Evolutionary conservation across 2,329 filamentous ascomycete genomes (phyloP).

Genomic region (Aschersonia sp.): DNA sequence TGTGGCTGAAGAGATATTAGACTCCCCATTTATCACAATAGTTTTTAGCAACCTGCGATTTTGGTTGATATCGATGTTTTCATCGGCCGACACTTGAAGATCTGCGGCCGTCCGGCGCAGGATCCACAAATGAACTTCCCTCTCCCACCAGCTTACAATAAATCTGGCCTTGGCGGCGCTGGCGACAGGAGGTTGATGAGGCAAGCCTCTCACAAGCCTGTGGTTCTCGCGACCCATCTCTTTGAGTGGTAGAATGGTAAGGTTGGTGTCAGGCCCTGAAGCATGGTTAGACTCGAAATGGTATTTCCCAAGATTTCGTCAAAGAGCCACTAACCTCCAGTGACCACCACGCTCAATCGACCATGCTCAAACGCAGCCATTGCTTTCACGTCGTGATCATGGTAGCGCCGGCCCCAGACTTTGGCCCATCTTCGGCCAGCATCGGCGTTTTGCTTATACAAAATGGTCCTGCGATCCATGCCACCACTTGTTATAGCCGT

Average conservation of each 20-base stretch:
- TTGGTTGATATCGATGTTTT: conserved; percentile 28
- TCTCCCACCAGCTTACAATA: conserved; percentile 84
- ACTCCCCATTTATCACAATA: conserved; percentile 57
- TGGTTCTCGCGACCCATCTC: conserved; percentile 70
- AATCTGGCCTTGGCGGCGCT: conserved; percentile 62
- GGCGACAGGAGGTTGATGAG: conserved; percentile 59
- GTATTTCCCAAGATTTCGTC: background rate
- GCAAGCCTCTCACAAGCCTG: conserved; percentile 67
- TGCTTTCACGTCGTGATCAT: conserved; percentile 88
- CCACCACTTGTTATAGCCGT: conserved; percentile 75
- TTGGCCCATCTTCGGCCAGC: conserved; percentile 64
- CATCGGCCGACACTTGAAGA: conserved; percentile 25
- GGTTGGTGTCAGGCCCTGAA: conserved; percentile 69
- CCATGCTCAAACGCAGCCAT: conserved; percentile 81
- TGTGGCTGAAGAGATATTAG: conserved; percentile 63
- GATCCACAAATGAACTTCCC: conserved; percentile 73
- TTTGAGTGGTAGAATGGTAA: conserved; percentile 63
- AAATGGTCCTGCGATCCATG: conserved; percentile 75
- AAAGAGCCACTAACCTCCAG: conserved; percentile 54
- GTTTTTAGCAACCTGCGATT: conserved; percentile 55
- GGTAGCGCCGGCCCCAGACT: conserved; percentile 72
- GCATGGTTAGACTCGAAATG: conserved; percentile 1
- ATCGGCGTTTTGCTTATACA: conserved; percentile 56
- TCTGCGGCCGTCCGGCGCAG: conserved; percentile 30
- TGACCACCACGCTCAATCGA: conserved; percentile 73